Evolutionary conservation across 805 yeast genomes (phyloP), one percentile per base, ranked within the genome.

Genomic region (Wickerhamiella hasegawae): DNA sequence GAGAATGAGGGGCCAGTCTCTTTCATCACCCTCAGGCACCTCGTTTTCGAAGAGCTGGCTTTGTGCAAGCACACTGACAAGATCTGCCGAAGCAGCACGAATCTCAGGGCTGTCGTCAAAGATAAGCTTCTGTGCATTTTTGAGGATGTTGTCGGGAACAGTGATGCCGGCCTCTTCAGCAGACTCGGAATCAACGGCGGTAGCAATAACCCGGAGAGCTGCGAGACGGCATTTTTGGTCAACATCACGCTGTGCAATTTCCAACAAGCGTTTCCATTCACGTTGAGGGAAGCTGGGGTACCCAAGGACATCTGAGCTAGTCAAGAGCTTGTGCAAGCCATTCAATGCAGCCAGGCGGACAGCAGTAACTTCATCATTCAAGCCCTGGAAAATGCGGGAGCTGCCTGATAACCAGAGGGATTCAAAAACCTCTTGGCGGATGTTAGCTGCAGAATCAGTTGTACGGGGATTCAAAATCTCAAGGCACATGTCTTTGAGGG

Each of bases 351-450:
- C 28, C 6, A n/a, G 28, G 19, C 48, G 44, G 16, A 46, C 50
- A 6, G 32, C 5, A 2, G 37, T 37, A 3, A 35, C 20, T 8
- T n/a, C 31, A 23, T 46, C 48, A 34, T 36, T 38, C 24, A 46
- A 32, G 5, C 18, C 14, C 22, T 9, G 5, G 18, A 28, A 17
- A 17, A 29, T 10, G 31, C 31, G 31, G 20, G 5, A 18, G 31
- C 14, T n/a, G 17, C 5, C 31, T n/a, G 15, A 15, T 29, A 10
- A 17, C 9, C 3, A 14, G 5, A 25, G 28, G 16, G 28, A 20
- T 9, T 31, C 28, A 15, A 41, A 28, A 1, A 43, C 45, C 4
- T 31, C 22, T 18, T 34, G 33, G 4, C 48, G 34, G 15, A 45
- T 35, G 2, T 25, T 16, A 12, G 28, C 16, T n/a, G 16, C 14